Evolutionary conservation across 192 early-diverging fungal species (phyloP).

Genomic region (Chytriomyces sp.): DNA sequence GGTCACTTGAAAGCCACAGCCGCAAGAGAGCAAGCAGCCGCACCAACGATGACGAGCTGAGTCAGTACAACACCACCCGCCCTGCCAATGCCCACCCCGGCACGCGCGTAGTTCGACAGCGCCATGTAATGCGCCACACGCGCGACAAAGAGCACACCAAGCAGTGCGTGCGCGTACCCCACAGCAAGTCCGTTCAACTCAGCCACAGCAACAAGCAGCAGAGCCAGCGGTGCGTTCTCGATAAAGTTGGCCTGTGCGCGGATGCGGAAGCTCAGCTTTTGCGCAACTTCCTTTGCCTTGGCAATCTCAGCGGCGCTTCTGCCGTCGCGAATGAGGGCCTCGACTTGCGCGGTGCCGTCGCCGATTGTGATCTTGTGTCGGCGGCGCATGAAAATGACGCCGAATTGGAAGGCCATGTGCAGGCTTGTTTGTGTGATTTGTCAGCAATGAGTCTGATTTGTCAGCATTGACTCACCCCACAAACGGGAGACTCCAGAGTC

Average conservation of each 20-base stretch:
- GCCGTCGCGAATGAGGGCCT: neutral
- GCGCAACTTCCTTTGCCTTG: neutral
- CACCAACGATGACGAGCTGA: neutral
- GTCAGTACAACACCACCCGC: neutral
- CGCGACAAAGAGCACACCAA: slow-evolving; percentile 18
- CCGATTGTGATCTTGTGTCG: slow-evolving; percentile 24
- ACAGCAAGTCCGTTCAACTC: slow-evolving; percentile 10
- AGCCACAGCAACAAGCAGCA: slow-evolving; percentile 2
- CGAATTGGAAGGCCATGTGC: neutral
- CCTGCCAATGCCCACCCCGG: neutral
- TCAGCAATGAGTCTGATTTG: neutral
- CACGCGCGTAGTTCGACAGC: neutral
- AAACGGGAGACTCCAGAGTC: slow-evolving; percentile 2
- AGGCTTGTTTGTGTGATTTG: neutral
- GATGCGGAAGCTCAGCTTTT: slow-evolving; percentile 6
- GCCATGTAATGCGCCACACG: neutral
- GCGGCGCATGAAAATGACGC: slow-evolving; percentile 4
- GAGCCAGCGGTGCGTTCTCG: slow-evolving; percentile 4
- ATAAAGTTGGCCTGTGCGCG: slow-evolving; percentile 19
- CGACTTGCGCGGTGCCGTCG: slow-evolving; percentile 23
- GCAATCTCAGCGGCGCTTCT: neutral
- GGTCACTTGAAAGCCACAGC: neutral
- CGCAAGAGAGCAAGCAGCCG: neutral
- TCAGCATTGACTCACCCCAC: slow-evolving; percentile 14
- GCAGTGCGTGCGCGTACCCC: neutral